Evolutionary conservation across 345 rosid species (phyloP).

Genomic region (Salix dunnii): DNA sequence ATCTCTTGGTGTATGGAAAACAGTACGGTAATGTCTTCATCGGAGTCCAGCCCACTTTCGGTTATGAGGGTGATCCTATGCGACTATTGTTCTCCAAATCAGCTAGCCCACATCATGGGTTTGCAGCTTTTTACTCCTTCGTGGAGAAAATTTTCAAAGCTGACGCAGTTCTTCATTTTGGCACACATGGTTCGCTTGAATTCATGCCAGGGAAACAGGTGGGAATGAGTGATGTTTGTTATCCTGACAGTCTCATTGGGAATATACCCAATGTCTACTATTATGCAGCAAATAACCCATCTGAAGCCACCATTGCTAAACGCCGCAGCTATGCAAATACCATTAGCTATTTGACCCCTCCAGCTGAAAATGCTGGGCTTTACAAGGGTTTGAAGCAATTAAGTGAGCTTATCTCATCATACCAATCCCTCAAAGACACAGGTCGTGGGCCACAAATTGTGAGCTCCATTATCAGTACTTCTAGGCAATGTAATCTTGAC

Average conservation of each 20-base stretch:
- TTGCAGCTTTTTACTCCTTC: constrained; percentile 92
- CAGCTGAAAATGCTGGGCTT: constrained; percentile 98
- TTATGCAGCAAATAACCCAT: constrained; percentile 95
- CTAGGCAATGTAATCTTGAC: constrained; percentile 94
- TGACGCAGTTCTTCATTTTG: constrained; percentile 94
- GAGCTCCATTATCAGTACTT: constrained; percentile 90
- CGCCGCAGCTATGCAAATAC: constrained; percentile 98
- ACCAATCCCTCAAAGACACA: constrained; percentile 92
- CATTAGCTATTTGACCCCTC: constrained; percentile 94
- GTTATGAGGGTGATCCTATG: constrained; percentile 99
- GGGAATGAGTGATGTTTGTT: constrained; percentile 97
- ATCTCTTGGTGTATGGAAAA: constrained; percentile 85
- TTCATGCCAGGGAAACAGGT: constrained; percentile 99
- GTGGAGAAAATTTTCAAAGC: constrained; percentile 95
- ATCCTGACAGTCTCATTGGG: constrained; percentile 93
- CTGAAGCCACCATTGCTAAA: constrained; percentile 97
- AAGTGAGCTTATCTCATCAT: constrained; percentile 90
- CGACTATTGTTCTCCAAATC: constrained; percentile 91
- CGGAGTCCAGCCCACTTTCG: constrained; percentile 97
- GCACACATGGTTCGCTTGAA: constrained; percentile 97
- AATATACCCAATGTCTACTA: constrained; percentile 94
- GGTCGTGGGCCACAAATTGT: constrained; percentile 93
- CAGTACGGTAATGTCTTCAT: constrained; percentile 90
- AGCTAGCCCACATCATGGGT: constrained; percentile 97
- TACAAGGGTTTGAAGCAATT: constrained; percentile 98